These are phyloP conservation scores for Glebionis coronaria DNA, from an alignment of 129 eudicot genomes.

Conservation along the genomic window DNA sequence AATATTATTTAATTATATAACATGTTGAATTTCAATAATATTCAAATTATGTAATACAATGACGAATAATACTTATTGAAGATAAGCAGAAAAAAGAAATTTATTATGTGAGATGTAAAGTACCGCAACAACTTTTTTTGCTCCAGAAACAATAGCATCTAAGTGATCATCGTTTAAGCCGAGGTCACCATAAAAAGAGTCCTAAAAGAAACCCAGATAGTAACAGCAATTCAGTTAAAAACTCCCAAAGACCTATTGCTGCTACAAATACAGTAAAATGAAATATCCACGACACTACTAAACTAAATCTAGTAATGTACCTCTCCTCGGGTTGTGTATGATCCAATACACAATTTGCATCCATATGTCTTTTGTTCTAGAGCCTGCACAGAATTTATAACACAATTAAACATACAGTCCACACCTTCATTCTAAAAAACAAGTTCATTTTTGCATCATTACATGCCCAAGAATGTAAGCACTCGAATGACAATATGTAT, in stretches of 20 bases:
- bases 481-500: conserved; percentile 94
- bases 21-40: background rate
- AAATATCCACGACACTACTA: too few relatives aligned
- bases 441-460: background rate
- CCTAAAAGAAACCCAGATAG: conserved; percentile 93
- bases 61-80: background rate
- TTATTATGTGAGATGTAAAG: background rate
- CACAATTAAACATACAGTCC: conserved; percentile 11
- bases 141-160: conserved; percentile 60
- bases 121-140: conserved; percentile 87
- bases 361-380: conserved; percentile 88
- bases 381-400: conserved; percentile 43
- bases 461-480: conserved; percentile 98
- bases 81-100: background rate
- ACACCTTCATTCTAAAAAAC: background rate
- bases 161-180: too few relatives aligned
- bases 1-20: background rate
- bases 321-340: conserved; percentile 95
- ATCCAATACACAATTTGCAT: conserved; percentile 88
- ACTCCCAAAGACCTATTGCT: too few relatives aligned
- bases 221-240: conserved; percentile 19
- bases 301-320: too few relatives aligned
- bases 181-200: conserved; percentile 92
- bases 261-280: too few relatives aligned
- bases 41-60: background rate